These are phyloP conservation scores for Umbilicus rupestris DNA, from an alignment of 164 flowering plant species.

Conservation along the genomic window DNA sequence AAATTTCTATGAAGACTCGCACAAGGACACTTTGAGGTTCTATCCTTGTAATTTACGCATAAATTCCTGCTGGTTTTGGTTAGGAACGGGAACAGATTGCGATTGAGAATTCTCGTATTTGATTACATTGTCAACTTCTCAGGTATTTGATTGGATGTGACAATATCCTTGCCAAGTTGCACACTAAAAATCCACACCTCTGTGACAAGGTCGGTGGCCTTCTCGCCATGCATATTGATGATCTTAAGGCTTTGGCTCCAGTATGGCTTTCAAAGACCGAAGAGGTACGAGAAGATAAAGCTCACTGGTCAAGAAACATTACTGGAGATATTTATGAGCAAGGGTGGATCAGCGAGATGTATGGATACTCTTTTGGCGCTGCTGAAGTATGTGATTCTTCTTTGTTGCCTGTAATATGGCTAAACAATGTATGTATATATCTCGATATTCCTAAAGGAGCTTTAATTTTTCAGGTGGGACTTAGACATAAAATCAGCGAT, in stretches of 20 bases:
- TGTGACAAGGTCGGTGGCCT: conserved; percentile 99
- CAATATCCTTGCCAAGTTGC: conserved; percentile 74
- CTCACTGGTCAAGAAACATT: conserved; percentile 87
- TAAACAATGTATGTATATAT: background rate
- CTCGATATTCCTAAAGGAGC: background rate
- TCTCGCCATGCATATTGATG: conserved; percentile 92
- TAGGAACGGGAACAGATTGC: background rate
- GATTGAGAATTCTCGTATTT: too few relatives aligned
- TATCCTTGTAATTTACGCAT: background rate
- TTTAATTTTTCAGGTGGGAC: conserved; percentile 65
- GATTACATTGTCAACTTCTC: conserved; percentile 10
- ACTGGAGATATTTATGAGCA: conserved; percentile 89
- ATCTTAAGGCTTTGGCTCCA: conserved; percentile 85
- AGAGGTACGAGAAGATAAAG: conserved; percentile 87
- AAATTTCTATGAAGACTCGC: background rate
- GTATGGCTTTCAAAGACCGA: conserved; percentile 97
- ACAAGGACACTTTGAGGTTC: background rate
- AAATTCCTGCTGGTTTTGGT: background rate
- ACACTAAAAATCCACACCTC: conserved; percentile 81
- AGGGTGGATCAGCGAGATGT: conserved; percentile 99
- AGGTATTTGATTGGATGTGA: conserved; percentile 97
- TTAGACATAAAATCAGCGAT: conserved; percentile 80
- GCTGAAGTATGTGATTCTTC: conserved; percentile 61
- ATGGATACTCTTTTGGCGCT: conserved; percentile 98
- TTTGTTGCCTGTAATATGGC: conserved; percentile 2